Conservation (phyloP, 208 protist species). For the Endotrypanum monterogeii region DNA sequence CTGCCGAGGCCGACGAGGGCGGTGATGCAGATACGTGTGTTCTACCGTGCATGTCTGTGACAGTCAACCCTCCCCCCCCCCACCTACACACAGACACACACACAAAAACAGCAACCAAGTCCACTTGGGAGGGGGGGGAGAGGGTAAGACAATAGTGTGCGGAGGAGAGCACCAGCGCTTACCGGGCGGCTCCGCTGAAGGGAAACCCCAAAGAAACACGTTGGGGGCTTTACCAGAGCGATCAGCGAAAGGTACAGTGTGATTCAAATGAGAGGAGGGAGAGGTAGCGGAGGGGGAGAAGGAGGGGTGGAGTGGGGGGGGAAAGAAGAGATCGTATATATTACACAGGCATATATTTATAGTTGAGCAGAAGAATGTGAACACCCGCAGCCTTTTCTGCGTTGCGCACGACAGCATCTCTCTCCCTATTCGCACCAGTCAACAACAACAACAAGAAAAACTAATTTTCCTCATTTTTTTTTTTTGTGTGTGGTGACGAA, state of each 20-base stretch:
- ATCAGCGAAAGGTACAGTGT: background rate
- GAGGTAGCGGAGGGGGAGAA: background rate
- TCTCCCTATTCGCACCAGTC: no score
- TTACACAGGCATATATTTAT: no score
- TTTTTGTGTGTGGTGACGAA: background rate
- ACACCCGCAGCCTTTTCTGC: background rate
- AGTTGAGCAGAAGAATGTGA: background rate
- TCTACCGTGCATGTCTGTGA: background rate
- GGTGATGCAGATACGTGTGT: background rate
- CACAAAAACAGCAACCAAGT: no score
- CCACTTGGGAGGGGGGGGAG: background rate
- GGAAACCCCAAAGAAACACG: background rate
- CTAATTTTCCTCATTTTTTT: background rate
- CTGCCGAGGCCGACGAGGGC: background rate
- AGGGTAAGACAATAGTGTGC: background rate
- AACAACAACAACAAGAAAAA: no score
- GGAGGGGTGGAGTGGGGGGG: background rate
- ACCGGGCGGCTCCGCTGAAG: background rate
- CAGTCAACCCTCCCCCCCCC: no score
- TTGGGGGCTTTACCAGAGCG: background rate
- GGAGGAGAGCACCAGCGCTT: background rate
- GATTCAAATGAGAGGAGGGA: background rate
- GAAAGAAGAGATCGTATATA: background rate
- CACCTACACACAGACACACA: no score
- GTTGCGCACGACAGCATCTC: background rate